Base-by-base conservation (phyloP, 352 stramenopile genomes). In the Pythium rhizo-oryzae region DNA sequence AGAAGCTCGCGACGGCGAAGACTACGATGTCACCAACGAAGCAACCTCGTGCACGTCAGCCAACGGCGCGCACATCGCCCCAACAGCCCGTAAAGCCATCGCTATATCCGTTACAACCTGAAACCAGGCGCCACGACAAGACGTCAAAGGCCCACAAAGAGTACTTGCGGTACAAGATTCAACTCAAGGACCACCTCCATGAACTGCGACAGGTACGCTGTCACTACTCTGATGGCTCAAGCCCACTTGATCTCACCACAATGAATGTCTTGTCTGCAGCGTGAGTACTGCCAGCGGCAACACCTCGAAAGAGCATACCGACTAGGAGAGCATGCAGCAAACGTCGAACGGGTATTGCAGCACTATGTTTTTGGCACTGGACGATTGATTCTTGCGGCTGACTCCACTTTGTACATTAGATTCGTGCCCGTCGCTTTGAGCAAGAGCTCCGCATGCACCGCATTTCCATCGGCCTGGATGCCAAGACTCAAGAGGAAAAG, bases 391-490 rank as follows among this genome's bases (percentile, higher is more conserved):
- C 28, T 33, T 33, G 28, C 28, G 28, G 28, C 28, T 33, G 28
- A 33, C 28, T 6, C 28, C 28, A 33, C 28, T 6, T 33, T 33
- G 28, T 7, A 33, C 28, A 2, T 33, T 33, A 86, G 74, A 92
- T 93, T 55, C 80, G 85, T 43, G 74, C 82, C 18, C 81, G 76
- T 12, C 75, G 81, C 21, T 87, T 93, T 23, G 74, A 90, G 35
- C 83, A 93, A 33, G 82, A 91, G 56, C 74, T 93, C 37, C 82
- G 82, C 12, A 66, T 91, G 56, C 80, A 90, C 23, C 83, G 85
- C 18, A 81, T 93, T 47, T 72, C 85, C 1, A 71, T 91, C 44
- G 80, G 84, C 2, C 25, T 91, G 35, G 78, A 90, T 30, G 71
- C 79, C 24, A 89, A 87, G 62, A 82, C 78, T 11, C 74, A 89